These are phyloP conservation scores for Sarocladium brachiariae DNA, from an alignment of 2,329 filamentous ascomycete genomes.

Conservation along the genomic window DNA sequence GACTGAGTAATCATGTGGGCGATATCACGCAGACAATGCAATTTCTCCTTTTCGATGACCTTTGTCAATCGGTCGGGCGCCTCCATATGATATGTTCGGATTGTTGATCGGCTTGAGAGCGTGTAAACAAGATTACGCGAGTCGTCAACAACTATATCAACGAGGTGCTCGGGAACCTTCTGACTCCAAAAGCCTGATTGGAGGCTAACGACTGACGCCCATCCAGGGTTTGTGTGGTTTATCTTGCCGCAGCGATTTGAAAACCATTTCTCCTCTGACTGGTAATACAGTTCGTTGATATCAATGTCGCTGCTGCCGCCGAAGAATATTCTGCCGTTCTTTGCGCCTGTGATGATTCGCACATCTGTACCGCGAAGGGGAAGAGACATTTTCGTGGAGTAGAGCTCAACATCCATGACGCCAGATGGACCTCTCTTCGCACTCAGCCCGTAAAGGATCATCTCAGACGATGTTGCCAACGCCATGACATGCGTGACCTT, in stretches of 20 bases:
- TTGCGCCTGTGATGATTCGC: constrained; percentile 71
- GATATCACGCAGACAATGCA: constrained; percentile 61
- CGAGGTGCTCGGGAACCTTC: constrained; percentile 55
- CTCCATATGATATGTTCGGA: constrained; percentile 86
- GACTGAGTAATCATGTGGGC: constrained; percentile 78
- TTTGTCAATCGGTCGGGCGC: constrained; percentile 51
- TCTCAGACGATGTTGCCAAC: constrained; percentile 77
- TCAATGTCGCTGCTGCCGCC: constrained; percentile 74
- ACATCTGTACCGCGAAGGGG: constrained; percentile 71
- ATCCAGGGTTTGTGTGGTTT: constrained; percentile 74
- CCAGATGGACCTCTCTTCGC: constrained; percentile 62
- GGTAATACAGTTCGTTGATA: constrained; percentile 89
- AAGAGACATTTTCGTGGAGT: constrained; percentile 81
- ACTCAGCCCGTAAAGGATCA: constrained; percentile 79
- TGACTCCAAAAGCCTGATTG: constrained; percentile 44
- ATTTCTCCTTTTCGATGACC: constrained; percentile 60
- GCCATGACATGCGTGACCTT: constrained; percentile 84
- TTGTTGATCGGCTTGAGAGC: constrained; percentile 79
- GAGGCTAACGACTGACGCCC: constrained; percentile 55
- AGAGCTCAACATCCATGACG: constrained; percentile 67
- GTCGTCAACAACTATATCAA: constrained; percentile 82
- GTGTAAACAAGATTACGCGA: constrained; percentile 85
- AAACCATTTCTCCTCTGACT: constrained; percentile 97
- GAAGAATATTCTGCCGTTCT: constrained; percentile 89
- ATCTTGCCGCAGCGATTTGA: constrained; percentile 79